These are phyloP conservation scores for Macadamia integrifolia DNA, from an alignment of 164 flowering plant species.

Conservation along the genomic window DNA sequence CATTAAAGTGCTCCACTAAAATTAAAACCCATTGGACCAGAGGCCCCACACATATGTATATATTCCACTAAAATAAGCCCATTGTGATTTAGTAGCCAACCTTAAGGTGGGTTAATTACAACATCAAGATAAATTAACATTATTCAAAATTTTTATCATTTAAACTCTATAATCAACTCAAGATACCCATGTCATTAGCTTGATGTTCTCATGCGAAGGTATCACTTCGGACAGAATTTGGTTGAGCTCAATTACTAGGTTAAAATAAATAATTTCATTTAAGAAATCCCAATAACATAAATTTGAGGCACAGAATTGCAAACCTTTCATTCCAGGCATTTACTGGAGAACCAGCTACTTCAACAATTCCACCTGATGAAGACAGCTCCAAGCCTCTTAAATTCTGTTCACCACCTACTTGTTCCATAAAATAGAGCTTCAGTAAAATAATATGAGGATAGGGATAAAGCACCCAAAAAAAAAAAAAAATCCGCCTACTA, in stretches of 20 bases:
- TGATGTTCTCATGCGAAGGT: background rate
- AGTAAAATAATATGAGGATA: background rate
- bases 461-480: too few relatives aligned
- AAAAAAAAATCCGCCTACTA: background rate
- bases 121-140: too few relatives aligned
- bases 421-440: constrained; percentile 4
- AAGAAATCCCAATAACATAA: background rate
- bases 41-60: too few relatives aligned
- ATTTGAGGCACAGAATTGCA: background rate
- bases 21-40: too few relatives aligned
- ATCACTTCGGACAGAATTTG: background rate
- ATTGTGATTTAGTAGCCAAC: too few relatives aligned
- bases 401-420: constrained; percentile 12
- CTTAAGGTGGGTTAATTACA: too few relatives aligned
- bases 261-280: background rate
- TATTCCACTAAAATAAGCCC: too few relatives aligned
- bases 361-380: constrained; percentile 1
- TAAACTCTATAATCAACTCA: too few relatives aligned
- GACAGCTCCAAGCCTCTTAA: constrained; percentile 5
- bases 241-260: too few relatives aligned
- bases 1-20: too few relatives aligned
- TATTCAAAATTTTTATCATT: too few relatives aligned
- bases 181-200: too few relatives aligned
- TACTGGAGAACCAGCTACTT: constrained; percentile 10
- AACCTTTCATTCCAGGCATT: constrained; percentile 19